Base-by-base conservation (phyloP, 2,329 filamentous ascomycete genomes). In the Chalaropsis thielavioides region DNA sequence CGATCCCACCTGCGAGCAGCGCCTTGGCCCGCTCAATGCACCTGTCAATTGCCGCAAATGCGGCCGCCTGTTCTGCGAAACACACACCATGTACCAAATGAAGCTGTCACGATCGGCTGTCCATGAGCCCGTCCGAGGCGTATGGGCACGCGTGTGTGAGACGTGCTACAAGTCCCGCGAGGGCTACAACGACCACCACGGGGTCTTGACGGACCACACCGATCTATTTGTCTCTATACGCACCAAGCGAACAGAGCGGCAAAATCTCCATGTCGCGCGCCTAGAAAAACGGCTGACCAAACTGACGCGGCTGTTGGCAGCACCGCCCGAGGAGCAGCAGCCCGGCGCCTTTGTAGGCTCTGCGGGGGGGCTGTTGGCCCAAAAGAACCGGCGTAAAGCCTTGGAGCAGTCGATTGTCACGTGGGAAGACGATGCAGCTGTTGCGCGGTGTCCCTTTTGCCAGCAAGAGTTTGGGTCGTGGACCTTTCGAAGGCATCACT, bases 71-170 rank as follows among this genome's bases (percentile, higher is more conserved):
- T 99, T 97, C 73, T 99, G 94, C 75, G 94, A 97, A 72, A 89
- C 92, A 70, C 94, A 99, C 74, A 97, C 94, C 63, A 96, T 99
- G 92, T 99, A 97, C 72, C 92, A 99, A 77, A 97, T 97, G 89
- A 96, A 95, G 78, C 80, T 99, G 11, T 96, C 92, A 8, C 81
- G 92, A 64, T 88, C 91, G 38, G 94, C 94, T 3, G 83, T 86
- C 66, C 90, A 96, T 75, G 94, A 99, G 69, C 92, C 94, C 0
- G 84, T 94, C 1, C 80, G 92, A 68, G 94, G 94, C 7, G 83
- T 90, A 70, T 99, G 94, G 94, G 95, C 90, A 70, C 79, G 94
- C 62, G 92, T 97, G 1, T 99, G 94, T 73, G 94, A 99, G 77
- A 97, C 94, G n/a, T 99, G 94, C 76, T 99, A 94, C 77, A 97